A percentile compares a stretch with the other conserved stretches of the same genome.
Conservation (phyloP, 495 filamentous ascomycete species). For the Aspergillus leporis region DNA sequence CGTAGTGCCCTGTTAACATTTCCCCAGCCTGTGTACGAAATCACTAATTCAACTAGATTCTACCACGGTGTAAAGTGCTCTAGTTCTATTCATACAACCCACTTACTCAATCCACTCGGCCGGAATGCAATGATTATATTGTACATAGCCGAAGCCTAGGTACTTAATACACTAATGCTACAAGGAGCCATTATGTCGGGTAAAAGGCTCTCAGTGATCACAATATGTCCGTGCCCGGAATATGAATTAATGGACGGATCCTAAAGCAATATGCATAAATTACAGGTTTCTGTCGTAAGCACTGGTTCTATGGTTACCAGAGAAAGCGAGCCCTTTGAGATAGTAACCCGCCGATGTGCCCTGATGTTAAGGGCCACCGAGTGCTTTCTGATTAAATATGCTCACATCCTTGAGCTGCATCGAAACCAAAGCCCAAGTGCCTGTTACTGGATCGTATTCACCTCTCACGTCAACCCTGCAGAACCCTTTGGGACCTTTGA, state of each 20-base stretch:
- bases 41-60: too few species aligned
- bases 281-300: background rate
- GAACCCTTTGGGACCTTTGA: constrained; percentile 57
- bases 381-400: constrained; percentile 28
- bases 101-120: too few species aligned
- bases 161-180: too few species aligned
- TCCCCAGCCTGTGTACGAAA: too few species aligned
- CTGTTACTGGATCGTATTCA: constrained; percentile 58
- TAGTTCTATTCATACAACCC: background rate
- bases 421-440: constrained; percentile 36
- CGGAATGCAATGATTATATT: too few species aligned
- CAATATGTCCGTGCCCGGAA: background rate
- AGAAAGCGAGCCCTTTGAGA: background rate
- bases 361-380: constrained; percentile 18
- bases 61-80: too few species aligned
- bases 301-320: background rate
- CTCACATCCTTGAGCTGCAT: constrained; percentile 38
- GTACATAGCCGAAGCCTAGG: too few species aligned
- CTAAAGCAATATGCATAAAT: background rate
- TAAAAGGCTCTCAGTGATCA: too few species aligned
- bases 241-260: background rate
- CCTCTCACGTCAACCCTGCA: constrained; percentile 59
- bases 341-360: background rate
- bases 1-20: too few species aligned
- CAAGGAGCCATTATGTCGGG: too few species aligned